A percentile compares a stretch with the other conserved stretches of the same genome.
Conservation (phyloP, 1,139 yeast genomes). For the Meyerozyma sp. region DNA sequence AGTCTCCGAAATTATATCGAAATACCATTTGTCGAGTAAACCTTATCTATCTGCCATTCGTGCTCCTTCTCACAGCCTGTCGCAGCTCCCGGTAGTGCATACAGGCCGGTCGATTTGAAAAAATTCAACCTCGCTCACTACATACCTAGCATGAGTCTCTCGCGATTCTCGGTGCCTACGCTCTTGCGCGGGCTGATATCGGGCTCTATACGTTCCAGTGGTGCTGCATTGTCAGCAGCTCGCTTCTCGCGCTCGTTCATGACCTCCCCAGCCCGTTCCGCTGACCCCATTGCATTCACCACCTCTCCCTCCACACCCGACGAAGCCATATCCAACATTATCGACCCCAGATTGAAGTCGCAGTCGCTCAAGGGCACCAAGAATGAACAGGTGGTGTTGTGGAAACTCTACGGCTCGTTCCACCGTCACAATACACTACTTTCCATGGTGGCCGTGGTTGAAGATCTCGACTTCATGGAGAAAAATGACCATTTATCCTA, state of each 20-base stretch:
- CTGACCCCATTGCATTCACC: not conserved
- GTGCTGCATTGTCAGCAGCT: not conserved
- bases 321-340: not conserved
- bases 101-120: not conserved
- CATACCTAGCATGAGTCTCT: not conserved
- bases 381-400: constrained; percentile 41
- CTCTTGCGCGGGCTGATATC: not conserved
- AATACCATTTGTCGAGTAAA: too few species aligned
- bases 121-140: not conserved
- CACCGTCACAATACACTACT: constrained; percentile 79
- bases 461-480: constrained; percentile 54
- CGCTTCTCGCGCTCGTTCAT: not conserved
- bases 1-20: too few species aligned
- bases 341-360: constrained; percentile 1
- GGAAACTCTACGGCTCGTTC: constrained; percentile 73
- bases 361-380: constrained; percentile 6
- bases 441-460: constrained; percentile 68
- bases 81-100: not conserved
- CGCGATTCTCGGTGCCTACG: not conserved
- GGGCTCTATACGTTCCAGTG: not conserved
- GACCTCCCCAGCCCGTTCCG: not conserved
- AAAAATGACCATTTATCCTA: constrained; percentile 55
- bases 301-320: not conserved
- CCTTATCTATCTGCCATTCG: too few species aligned
- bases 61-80: not conserved